phyloP scores from a whole-genome alignment of 148 eudicot genomes.

The Rhododendron ferrugineum region DNA sequence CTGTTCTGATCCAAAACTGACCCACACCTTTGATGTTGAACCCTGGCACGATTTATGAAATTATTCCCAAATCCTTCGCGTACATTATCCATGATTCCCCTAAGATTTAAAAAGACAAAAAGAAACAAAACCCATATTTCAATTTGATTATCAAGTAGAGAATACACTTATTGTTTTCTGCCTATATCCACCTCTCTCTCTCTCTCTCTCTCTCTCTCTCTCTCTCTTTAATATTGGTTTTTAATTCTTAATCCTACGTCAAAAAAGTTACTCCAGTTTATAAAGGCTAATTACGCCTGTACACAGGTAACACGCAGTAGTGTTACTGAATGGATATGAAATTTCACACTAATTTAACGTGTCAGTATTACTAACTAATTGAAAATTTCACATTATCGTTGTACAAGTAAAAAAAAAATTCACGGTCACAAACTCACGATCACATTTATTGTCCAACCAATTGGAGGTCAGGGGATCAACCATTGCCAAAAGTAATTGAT shows the following conservation, averaged over 20 bases:
- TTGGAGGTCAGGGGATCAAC: too few species aligned
- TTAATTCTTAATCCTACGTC: neutral
- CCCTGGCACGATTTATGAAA: neutral
- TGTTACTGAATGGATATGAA: neutral
- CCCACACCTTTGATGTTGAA: conserved; percentile 24
- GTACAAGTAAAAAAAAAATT: neutral
- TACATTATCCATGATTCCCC: neutral
- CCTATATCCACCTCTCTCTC: neutral
- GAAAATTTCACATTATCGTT: neutral
- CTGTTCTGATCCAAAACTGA: conserved; percentile 19
- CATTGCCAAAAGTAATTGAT: too few species aligned
- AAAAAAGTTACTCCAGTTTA: neutral
- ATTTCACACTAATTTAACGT: neutral
- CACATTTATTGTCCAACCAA: too few species aligned
- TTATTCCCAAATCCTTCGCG: neutral
- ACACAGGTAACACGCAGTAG: neutral
- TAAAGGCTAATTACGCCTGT: neutral
- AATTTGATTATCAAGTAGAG: neutral
- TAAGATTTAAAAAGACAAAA: neutral
- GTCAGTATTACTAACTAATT: neutral
- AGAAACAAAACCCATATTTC: neutral
- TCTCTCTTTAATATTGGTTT: neutral
- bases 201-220: neutral
- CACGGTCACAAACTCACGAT: neutral
- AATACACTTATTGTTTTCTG: neutral